Conservation (phyloP, 2,329 filamentous ascomycete species). For the Helotiales sp. region DNA sequence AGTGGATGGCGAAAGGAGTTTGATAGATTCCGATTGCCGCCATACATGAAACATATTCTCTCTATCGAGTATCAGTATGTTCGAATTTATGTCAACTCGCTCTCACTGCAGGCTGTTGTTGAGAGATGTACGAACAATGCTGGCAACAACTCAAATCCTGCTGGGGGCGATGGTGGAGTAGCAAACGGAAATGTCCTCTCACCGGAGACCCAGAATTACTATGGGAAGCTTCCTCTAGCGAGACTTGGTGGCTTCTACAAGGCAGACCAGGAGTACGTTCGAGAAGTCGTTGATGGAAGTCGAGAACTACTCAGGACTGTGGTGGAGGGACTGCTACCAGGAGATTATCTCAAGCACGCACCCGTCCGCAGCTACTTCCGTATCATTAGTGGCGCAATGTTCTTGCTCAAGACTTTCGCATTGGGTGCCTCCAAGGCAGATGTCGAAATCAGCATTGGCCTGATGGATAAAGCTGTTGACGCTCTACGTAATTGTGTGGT, state of each 20-base stretch:
- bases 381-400: constrained; percentile 84
- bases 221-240: constrained; percentile 62
- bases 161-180: constrained; percentile 38
- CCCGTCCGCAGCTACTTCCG: constrained; percentile 84
- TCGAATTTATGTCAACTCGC: constrained; percentile 89
- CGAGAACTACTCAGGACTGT: constrained; percentile 76
- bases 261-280: constrained; percentile 71
- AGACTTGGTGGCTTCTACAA: constrained; percentile 63
- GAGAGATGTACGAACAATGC: constrained; percentile 85
- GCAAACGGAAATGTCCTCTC: constrained; percentile 48
- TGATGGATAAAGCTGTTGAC: constrained; percentile 74
- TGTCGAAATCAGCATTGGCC: constrained; percentile 70
- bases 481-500: constrained; percentile 77
- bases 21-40: constrained; percentile 70
- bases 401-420: constrained; percentile 81
- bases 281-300: constrained; percentile 75
- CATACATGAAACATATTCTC: constrained; percentile 72
- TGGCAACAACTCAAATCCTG: constrained; percentile 39
- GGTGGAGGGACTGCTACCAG: constrained; percentile 72
- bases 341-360: constrained; percentile 77
- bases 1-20: constrained; percentile 80
- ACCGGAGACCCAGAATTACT: constrained; percentile 64
- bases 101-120: constrained; percentile 91
- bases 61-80: constrained; percentile 96
- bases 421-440: constrained; percentile 78